Percentiles rank a stretch among this genome's conserved stretches.
Conservation (phyloP, 2,329 filamentous ascomycete species). For the Exophiala aquamarina region DNA sequence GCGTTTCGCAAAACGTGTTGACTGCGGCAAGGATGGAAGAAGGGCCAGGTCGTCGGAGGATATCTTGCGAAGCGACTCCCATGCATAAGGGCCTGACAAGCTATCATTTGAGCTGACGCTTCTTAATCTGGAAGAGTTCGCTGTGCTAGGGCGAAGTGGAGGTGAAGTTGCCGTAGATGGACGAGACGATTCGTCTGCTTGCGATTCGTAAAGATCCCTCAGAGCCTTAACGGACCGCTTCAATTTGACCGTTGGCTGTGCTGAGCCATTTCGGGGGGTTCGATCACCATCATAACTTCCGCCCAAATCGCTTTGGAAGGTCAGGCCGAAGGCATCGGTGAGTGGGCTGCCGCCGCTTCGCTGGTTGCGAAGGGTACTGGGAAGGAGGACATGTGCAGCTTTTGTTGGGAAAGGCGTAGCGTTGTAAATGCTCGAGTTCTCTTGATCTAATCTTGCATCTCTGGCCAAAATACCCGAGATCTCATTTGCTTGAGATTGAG, state of each 20-base stretch:
- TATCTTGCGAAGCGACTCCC: conserved; percentile 25
- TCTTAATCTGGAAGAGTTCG: conserved; percentile 23
- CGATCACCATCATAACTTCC: conserved; percentile 12
- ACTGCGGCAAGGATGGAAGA: conserved; percentile 20
- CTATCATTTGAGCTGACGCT: conserved; percentile 28
- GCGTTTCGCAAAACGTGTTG: conserved; percentile 10
- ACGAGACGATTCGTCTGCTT: conserved; percentile 26
- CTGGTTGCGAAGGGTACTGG: conserved; percentile 34
- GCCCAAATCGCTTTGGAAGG: conserved; percentile 8
- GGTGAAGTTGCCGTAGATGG: conserved; percentile 26
- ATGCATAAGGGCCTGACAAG: conserved; percentile 23
- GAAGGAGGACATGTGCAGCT: conserved; percentile 45
- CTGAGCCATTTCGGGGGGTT: conserved; percentile 4
- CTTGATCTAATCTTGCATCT: conserved; percentile 30
- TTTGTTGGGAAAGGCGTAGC: conserved; percentile 49
- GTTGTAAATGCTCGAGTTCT: conserved; percentile 39
- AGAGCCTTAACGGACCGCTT: conserved; percentile 29
- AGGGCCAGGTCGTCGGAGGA: conserved; percentile 25
- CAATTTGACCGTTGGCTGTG: conserved; percentile 23
- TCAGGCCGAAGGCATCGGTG: conserved; percentile 13
- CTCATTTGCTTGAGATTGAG: conserved; percentile 46
- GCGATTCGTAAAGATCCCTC: conserved; percentile 30
- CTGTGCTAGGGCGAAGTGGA: conserved; percentile 22
- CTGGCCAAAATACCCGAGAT: conserved; percentile 38
- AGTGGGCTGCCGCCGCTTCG: conserved; percentile 17